Conservation (phyloP, 2,329 filamentous ascomycete species). For the Tolypocladium capitatum region DNA sequence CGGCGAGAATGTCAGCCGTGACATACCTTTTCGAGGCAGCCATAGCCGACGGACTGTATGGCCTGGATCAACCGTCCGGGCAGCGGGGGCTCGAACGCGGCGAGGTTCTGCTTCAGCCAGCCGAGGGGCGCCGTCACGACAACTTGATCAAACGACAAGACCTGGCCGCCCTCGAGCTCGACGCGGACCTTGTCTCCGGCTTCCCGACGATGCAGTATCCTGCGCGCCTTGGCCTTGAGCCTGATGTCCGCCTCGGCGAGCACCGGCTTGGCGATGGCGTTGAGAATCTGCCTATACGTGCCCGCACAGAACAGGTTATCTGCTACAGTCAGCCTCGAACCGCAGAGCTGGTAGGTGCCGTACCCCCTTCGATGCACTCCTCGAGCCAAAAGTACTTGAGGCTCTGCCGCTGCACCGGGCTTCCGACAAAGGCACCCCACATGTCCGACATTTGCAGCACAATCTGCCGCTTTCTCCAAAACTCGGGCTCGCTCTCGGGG, state of each 20-base stretch:
- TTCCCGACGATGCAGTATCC: constrained; percentile 21
- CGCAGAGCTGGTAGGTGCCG: constrained; percentile 5
- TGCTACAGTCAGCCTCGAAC: constrained; percentile 11
- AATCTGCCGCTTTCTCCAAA: constrained; percentile 25
- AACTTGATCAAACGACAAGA: constrained; percentile 49
- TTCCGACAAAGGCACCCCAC: constrained; percentile 62
- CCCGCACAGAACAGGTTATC: constrained; percentile 48
- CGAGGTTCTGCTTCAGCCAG: constrained; percentile 48
- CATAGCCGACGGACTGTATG: constrained; percentile 54
- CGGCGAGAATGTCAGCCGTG: background rate
- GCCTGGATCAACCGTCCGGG: constrained; percentile 43
- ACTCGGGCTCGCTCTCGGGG: constrained; percentile 27
- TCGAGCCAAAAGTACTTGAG: constrained; percentile 69
- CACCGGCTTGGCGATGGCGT: constrained; percentile 43
- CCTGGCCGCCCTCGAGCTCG: constrained; percentile 29
- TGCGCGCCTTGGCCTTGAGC: constrained; percentile 32
- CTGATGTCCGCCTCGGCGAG: constrained; percentile 40
- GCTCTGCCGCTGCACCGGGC: constrained; percentile 49
- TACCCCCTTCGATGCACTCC: constrained; percentile 61
- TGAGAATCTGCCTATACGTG: constrained; percentile 45
- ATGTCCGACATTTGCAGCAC: constrained; percentile 44
- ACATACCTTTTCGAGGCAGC: constrained; percentile 54
- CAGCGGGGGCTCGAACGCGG: constrained; percentile 48
- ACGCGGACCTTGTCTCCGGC: constrained; percentile 26
- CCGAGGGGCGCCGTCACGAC: constrained; percentile 57